These are phyloP conservation scores for Rhodotorula babjevae DNA, from an alignment of 768 basidiomycete species.

Conservation along the genomic window DNA sequence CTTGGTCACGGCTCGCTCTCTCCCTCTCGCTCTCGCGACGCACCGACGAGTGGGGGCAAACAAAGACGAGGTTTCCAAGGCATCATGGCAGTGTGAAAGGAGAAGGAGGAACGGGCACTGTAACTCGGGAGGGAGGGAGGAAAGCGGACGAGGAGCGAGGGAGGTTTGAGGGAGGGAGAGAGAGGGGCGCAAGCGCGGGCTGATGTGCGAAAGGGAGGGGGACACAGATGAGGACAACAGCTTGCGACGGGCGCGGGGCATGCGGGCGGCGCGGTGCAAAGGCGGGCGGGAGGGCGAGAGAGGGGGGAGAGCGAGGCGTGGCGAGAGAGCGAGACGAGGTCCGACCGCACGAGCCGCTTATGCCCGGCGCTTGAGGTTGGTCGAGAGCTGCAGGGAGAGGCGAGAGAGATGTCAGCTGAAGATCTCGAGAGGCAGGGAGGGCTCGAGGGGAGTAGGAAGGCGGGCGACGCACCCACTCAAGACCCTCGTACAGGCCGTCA, in stretches of 20 bases:
- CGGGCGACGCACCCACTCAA: slow-evolving; percentile 64
- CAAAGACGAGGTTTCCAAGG: neutral
- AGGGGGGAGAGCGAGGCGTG: slow-evolving; percentile 42
- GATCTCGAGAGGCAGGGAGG: too few relatives aligned
- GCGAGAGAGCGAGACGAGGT: slow-evolving; percentile 46
- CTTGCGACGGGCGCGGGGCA: neutral
- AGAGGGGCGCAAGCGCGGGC: neutral
- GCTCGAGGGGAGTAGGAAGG: too few relatives aligned
- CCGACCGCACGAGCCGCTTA: slow-evolving; percentile 46
- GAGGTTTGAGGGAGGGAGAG: neutral
- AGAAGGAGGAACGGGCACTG: neutral
- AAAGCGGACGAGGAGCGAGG: neutral
- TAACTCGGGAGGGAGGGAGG: neutral
- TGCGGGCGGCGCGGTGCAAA: neutral
- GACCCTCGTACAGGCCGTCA: slow-evolving; percentile 96
- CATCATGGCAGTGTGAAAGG: neutral
- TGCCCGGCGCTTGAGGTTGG: slow-evolving; percentile 38
- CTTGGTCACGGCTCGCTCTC: too few relatives aligned
- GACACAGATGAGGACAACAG: neutral
- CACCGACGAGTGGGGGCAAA: neutral
- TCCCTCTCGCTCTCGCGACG: neutral
- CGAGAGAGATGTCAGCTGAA: too few relatives aligned
- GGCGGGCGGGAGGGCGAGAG: slow-evolving; percentile 13
- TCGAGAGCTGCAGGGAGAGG: slow-evolving; percentile 20
- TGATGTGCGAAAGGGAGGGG: neutral